phyloP scores from a whole-genome alignment of 257 asterid species.

The Gentiana straminea region DNA sequence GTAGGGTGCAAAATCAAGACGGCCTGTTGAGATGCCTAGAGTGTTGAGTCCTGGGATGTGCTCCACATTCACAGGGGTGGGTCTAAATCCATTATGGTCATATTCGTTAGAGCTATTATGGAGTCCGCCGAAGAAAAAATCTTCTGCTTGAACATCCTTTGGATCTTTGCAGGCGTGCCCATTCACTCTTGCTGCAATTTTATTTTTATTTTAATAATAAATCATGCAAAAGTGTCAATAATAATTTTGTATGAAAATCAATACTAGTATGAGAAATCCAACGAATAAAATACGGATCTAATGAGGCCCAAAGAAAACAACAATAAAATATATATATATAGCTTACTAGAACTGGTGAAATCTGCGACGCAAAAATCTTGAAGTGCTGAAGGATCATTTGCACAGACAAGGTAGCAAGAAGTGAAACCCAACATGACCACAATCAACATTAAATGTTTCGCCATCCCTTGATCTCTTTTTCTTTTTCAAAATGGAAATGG shows the following conservation, averaged over 20 bases:
- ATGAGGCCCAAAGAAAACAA: too few relatives aligned
- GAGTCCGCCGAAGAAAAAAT: constrained; percentile 10
- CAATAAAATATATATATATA: background rate
- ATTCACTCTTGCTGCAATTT: background rate
- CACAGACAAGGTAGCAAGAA: constrained; percentile 1
- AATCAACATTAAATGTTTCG: background rate
- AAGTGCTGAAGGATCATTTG: background rate
- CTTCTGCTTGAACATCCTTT: constrained; percentile 2
- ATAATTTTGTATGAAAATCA: background rate
- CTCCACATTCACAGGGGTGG: constrained; percentile 2
- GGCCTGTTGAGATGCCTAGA: constrained; percentile 10
- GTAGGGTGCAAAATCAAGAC: constrained; percentile 9
- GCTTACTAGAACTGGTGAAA: constrained; percentile 6
- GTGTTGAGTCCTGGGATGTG: constrained; percentile 12
- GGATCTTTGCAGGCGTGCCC: constrained; percentile 14
- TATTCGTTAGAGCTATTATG: constrained; percentile 3
- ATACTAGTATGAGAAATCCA: background rate
- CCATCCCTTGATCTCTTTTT: background rate
- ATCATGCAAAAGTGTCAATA: too few relatives aligned
- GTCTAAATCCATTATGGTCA: background rate
- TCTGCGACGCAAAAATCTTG: constrained; percentile 6
- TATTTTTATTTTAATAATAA: background rate
- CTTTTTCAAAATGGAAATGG: background rate
- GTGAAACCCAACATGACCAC: background rate
- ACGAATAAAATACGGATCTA: too few relatives aligned